Percentiles rank a stretch among this genome's conserved stretches.
phyloP scores from a whole-genome alignment of 2,329 filamentous ascomycete genomes.

The Beauveria medogensis region DNA sequence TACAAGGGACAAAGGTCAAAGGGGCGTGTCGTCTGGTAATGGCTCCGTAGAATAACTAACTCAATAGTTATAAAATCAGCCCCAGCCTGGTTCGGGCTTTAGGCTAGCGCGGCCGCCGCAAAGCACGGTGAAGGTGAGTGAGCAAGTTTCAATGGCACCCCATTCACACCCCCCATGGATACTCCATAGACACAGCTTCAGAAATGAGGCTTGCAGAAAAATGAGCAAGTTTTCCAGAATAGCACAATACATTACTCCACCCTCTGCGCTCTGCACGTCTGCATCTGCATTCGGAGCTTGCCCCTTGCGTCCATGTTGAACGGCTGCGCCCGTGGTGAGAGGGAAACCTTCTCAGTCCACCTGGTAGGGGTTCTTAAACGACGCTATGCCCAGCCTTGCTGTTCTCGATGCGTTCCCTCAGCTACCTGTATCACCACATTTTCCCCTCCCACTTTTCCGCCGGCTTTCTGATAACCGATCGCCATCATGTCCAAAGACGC shows the following conservation, averaged over 20 bases:
- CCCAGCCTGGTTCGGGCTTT: background rate
- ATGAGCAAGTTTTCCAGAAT: conserved; percentile 9
- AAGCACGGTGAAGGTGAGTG: background rate
- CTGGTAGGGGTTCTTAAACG: background rate
- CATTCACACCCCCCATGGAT: too few relatives aligned
- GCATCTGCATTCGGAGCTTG: too few relatives aligned
- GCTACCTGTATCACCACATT: too few relatives aligned
- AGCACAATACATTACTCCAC: background rate
- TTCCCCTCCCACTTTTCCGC: background rate
- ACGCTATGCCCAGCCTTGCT: background rate
- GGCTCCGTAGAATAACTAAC: too few relatives aligned
- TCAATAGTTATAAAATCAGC: background rate
- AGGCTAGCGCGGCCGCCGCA: background rate
- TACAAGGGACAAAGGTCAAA: background rate
- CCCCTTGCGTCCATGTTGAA: too few relatives aligned
- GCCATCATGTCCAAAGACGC: background rate
- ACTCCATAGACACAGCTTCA: background rate
- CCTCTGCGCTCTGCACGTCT: background rate
- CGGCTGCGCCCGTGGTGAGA: background rate
- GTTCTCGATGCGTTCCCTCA: background rate
- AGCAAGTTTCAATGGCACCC: conserved; percentile 6
- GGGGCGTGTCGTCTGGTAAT: background rate
- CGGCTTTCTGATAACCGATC: background rate
- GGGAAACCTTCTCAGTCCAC: background rate
- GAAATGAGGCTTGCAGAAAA: conserved; percentile 5